phyloP scores from a whole-genome alignment of 1,284 basidiomycete genomes.

The Coniferiporia weirii region DNA sequence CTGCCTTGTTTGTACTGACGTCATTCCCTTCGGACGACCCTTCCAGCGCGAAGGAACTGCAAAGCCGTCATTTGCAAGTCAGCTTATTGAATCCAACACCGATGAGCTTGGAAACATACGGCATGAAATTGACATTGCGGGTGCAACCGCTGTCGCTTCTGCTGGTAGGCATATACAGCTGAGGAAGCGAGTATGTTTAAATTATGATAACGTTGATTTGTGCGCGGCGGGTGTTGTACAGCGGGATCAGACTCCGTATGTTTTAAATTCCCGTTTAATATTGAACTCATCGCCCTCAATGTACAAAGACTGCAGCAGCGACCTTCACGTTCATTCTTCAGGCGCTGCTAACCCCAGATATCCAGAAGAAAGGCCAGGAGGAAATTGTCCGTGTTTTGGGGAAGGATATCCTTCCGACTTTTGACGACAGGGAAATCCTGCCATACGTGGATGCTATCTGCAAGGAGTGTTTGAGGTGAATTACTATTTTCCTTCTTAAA shows the following conservation, averaged over 20 bases:
- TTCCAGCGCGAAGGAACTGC: not conserved
- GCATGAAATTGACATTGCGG: slow-evolving; percentile 41
- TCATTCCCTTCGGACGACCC: not conserved
- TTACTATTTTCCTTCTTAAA: not conserved
- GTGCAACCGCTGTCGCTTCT: not conserved
- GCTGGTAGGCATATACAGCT: not conserved
- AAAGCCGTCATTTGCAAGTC: slow-evolving; percentile 25
- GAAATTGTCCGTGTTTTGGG: slow-evolving; percentile 31
- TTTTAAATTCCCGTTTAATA: slow-evolving; percentile 20
- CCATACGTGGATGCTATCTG: slow-evolving; percentile 33
- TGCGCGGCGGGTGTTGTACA: not conserved
- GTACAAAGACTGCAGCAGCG: slow-evolving; percentile 22
- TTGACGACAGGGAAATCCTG: slow-evolving; percentile 28
- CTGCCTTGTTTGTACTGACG: not conserved
- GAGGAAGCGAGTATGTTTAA: not conserved
- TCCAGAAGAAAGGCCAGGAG: slow-evolving; percentile 27
- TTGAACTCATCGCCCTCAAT: not conserved
- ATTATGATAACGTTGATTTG: not conserved
- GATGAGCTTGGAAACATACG: slow-evolving; percentile 34
- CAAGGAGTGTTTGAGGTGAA: slow-evolving; percentile 29
- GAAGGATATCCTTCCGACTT: slow-evolving; percentile 28
- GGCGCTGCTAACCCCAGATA: slow-evolving; percentile 25
- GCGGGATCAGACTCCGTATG: slow-evolving; percentile 37
- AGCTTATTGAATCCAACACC: slow-evolving; percentile 40
- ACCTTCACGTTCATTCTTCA: slow-evolving; percentile 25